Evolutionary conservation across 345 rosid species (phyloP), one percentile per base, ranked within the genome.

Genomic region (Mallotus nudiflorus): DNA sequence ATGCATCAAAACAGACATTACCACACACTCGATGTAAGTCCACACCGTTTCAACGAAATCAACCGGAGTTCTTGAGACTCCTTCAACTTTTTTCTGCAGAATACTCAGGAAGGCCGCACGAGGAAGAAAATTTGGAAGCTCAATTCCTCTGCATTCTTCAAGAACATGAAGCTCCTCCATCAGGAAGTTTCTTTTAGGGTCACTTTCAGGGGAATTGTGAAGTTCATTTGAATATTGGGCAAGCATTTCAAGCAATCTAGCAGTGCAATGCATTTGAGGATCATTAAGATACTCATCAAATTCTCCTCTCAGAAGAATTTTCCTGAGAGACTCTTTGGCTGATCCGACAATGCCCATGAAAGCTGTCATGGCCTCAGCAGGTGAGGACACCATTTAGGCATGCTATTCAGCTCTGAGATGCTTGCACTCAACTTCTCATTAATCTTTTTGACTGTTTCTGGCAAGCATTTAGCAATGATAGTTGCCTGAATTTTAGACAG

Each of bases 331-430:
- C 9, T 86, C 87, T 14, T 78, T 88, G 1, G 64, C 85, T 0
- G 79, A 75, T 11, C 81, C 82, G 46, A 83, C 51, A 39, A 88
- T 81, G 10, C 75, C 55, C 84, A 81, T 77, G n/a, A 88, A 80
- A 1, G 82, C 22, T 15, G 80, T 59, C 75, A 83, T 62, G 10
- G 83, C 86, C 27, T 86, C 87, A 0, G 78, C 42, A 12, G 45
- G 18, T 0, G 83, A 65, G 22, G 83, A 49, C 25, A 74, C 24
- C 6, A 51, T 61, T 66, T 65, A 0, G 88, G 88, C 79, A 82
- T 55, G 39, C 37, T 75, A 3, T 75, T 68, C 0, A 84, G 72
- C 22, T 82, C 81, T 0, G 49, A 9, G 0, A 62, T 16, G 16
- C 58, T 66, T 0, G 44, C 19, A 1, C 48, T 58, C 50, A 82